Evolutionary conservation across 768 basidiomycete species (phyloP), one percentile per base, ranked within the genome.

Genomic region (Pisolithus tinctorius): DNA sequence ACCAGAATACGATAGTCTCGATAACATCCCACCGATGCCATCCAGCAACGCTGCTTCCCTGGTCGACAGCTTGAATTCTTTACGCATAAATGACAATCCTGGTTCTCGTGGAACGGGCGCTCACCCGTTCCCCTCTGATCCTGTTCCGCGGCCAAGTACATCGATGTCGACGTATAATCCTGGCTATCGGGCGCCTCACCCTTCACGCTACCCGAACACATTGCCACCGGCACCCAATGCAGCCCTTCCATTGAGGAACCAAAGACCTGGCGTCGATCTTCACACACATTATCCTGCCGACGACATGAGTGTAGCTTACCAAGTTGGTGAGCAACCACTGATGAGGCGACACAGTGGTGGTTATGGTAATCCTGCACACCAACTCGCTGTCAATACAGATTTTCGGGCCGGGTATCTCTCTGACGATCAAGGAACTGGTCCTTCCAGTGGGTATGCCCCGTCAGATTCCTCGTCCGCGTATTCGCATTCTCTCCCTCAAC

Each of bases 131-230:
- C 45, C 55, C 34, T 44, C 60, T 34, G 82, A 84, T 54, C 76
- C 78, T 42, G 65, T 82, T 13, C 73, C 75, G 50, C 76, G 82
- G 27, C 73, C 76, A 4, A 75, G 75, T 16, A 83, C 82, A 17
- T 79, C 83, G 30, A 76, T 82, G 74, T 80, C 82, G 14, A 64
- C 71, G 58, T 74, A 71, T 46, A 63, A 67, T 50, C 59, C 63
- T 38, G 48, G 60, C 20, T 57, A 61, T 50, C 63, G 58, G 54
- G 60, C 59, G 45, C 66, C 64, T 46, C 64, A 58, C 45, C 71
- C 61, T 48, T 73, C 71, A 45, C 69, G 73, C 47, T 69, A 74
- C 58, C 70, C 70, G 7, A 65, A 74, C 45, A 74, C 77, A 11
- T 60, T 79, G 11, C 72, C 76, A 10, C 58, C 64, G 40, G 48